These are phyloP conservation scores for Carex myosuroides DNA, from an alignment of 176 grass and related monocot species.

Conservation along the genomic window DNA sequence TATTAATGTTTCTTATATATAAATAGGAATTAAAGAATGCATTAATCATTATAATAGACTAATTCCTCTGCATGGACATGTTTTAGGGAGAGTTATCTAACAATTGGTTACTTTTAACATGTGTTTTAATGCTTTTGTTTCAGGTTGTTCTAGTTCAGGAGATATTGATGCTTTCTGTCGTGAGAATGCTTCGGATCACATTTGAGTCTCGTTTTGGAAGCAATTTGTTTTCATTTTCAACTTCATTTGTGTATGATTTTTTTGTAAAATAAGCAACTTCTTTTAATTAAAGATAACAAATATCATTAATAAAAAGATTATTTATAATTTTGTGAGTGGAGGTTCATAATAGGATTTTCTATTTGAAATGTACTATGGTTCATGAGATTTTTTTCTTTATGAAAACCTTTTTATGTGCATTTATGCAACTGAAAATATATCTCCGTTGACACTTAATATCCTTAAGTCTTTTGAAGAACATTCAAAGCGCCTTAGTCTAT, in stretches of 20 bases:
- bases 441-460: too few relatives aligned
- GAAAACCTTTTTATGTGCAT: too few relatives aligned
- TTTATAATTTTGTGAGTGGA: neutral
- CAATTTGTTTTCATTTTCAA: neutral
- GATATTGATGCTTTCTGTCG: slow-evolving; percentile 9
- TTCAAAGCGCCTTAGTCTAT: neutral
- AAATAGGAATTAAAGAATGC: neutral
- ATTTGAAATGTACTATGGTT: neutral
- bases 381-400: neutral
- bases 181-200: neutral
- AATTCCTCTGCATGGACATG: neutral
- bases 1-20: neutral
- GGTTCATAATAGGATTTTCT: neutral
- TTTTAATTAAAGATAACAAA: neutral
- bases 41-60: neutral
- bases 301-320: neutral
- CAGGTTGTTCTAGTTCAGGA: slow-evolving; percentile 15
- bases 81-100: neutral
- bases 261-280: neutral
- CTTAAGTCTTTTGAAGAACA: too few relatives aligned
- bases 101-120: neutral
- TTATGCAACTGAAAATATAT: too few relatives aligned
- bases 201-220: neutral
- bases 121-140: neutral
- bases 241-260: neutral